Evolutionary conservation across 768 basidiomycete species (phyloP), one percentile per base, ranked within the genome.

Genomic region (Russula dissimulans): DNA sequence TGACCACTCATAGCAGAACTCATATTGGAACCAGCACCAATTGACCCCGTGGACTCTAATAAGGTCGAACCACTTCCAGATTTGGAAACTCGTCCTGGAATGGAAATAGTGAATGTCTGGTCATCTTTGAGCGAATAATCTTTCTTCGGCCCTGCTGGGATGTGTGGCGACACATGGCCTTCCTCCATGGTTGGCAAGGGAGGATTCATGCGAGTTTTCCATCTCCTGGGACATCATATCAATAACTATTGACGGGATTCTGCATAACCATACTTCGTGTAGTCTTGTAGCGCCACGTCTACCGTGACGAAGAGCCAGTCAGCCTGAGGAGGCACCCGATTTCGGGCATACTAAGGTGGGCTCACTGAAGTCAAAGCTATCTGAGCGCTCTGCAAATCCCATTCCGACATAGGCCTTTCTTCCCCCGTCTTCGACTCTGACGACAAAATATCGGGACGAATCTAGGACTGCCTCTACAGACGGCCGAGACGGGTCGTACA

Each of bases 381-480:
- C 91, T 8, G 89, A 80, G 26, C 92, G 81, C 69, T 95, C 93
- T 22, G 81, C 80, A 71, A 94, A 97, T 15, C 94, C 94, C 81
- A 97, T 86, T 5, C 94, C 94, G 59, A 97, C 91, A 68, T 91
- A 94, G 1, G 95, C 94, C 70, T 90, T 88, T 71, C 81, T 85
- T 22, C 91, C 91, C 15, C 77, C 78, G 66, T 95, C 93, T 71
- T 97, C 94, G 3, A 97, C 88, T 56, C 91, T 81, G 44, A 97
- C 77, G 15, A 95, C 94, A 69, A 97, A 97, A 71, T 97, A 97
- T 50, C 94, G 84, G 11, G 93, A 95, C 1, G 92, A 95, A 71
- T 97, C 94, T 31, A 97, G 78, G 15, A 95, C 93, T n/a, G 91
- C 88, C 65, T 97, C 94, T n/a, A 97, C 90, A 32, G 82, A 85